Percentiles rank a stretch among this genome's conserved stretches.
Evolutionary conservation across 495 filamentous ascomycete species (phyloP).

Genomic region (Trichoderma asperelloides): DNA sequence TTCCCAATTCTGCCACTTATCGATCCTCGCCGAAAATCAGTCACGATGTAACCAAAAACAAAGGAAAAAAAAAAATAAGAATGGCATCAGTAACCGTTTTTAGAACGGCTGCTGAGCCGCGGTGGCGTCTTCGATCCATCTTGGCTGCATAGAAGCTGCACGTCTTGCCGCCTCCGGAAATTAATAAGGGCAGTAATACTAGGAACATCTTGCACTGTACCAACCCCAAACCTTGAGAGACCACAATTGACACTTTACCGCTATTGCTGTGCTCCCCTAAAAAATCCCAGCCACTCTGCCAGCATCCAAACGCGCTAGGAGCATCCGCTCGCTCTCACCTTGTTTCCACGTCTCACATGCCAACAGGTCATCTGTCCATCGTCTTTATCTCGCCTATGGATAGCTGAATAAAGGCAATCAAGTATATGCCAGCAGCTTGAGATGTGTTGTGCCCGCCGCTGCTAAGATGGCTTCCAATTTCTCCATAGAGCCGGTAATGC

Average conservation of each 20-base stretch:
- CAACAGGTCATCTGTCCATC: background rate
- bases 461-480: conserved; percentile 26
- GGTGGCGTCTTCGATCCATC: background rate
- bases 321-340: background rate
- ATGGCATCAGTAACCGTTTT: background rate
- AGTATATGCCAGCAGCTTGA: background rate
- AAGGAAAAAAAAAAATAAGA: background rate
- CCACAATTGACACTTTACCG: background rate
- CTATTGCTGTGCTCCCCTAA: background rate
- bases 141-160: conserved; percentile 3
- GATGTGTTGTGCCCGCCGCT: background rate
- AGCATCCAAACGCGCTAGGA: background rate
- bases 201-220: background rate
- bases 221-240: background rate
- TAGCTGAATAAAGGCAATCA: background rate
- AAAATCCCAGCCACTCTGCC: too few relatives aligned
- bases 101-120: background rate
- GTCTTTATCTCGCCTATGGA: too few relatives aligned
- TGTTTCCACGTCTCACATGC: background rate
- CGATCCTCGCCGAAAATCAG: too few relatives aligned
- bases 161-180: background rate
- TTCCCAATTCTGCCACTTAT: too few relatives aligned
- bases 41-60: background rate
- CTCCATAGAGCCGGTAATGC: conserved; percentile 52
- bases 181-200: too few relatives aligned